phyloP scores from a whole-genome alignment of 169 alveolate species.

The Eimeria brunetti region DNA sequence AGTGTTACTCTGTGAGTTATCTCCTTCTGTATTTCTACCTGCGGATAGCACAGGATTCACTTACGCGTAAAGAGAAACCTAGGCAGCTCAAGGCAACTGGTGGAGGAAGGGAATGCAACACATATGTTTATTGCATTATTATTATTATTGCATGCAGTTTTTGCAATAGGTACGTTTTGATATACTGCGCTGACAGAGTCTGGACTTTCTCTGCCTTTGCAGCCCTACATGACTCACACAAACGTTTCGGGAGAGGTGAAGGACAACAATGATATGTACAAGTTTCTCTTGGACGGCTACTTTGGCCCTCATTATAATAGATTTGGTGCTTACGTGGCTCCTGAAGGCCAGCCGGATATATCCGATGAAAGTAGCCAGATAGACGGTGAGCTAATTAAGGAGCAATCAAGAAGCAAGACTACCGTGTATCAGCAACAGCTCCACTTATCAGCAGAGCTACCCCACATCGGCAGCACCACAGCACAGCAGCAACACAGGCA shows the following conservation, averaged over 20 bases:
- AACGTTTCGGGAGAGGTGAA: constrained; percentile 12
- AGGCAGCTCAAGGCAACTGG: not conserved
- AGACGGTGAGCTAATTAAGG: not conserved
- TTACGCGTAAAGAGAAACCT: not conserved
- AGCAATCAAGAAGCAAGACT: not conserved
- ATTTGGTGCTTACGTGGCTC: constrained; percentile 57
- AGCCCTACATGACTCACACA: constrained; percentile 57
- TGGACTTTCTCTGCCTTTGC: not conserved
- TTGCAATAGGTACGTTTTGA: not conserved
- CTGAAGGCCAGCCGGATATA: constrained; percentile 36
- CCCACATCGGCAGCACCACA: not conserved
- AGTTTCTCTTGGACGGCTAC: constrained; percentile 30
- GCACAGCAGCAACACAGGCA: not conserved
- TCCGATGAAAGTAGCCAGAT: constrained; percentile 34
- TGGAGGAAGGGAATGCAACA: not conserved
- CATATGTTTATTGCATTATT: not conserved
- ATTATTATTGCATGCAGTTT: not conserved
- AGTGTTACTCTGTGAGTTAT: constrained; percentile 38
- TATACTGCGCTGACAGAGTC: not conserved
- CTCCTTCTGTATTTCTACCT: not conserved
- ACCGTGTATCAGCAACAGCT: not conserved
- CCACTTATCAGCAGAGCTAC: not conserved
- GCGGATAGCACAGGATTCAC: not conserved
- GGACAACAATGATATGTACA: constrained; percentile 27
- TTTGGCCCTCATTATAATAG: constrained; percentile 36